Evolutionary conservation across 805 yeast genomes (phyloP).

Genomic region (Osmozyma mogii): DNA sequence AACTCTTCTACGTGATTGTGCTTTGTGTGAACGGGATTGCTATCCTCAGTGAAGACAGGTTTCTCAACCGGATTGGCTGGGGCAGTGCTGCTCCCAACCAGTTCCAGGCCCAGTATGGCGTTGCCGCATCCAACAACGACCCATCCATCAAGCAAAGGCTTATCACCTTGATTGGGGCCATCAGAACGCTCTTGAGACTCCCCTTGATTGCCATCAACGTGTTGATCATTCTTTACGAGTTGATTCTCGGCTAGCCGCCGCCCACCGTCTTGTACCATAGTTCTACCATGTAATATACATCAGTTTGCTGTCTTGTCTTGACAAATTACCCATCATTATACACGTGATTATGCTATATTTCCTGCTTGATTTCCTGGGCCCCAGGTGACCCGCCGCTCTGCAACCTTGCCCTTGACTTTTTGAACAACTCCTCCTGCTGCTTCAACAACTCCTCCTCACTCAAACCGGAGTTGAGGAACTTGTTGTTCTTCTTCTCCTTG

Average conservation of each 20-base stretch:
- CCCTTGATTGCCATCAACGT: constrained; percentile 66
- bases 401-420: constrained; percentile 61
- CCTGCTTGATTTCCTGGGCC: constrained; percentile 8
- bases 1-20: constrained; percentile 46
- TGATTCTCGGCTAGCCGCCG: constrained; percentile 60
- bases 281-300: no score
- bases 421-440: constrained; percentile 90
- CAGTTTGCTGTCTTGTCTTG: no score
- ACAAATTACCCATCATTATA: no score
- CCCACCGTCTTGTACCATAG: no score
- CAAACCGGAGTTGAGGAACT: constrained; percentile 86
- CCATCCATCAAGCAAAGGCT: constrained; percentile 48
- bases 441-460: constrained; percentile 85
- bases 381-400: constrained; percentile 26
- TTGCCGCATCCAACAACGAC: constrained; percentile 36
- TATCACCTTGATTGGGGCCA: constrained; percentile 61
- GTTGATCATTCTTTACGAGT: constrained; percentile 60
- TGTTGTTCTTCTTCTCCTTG: constrained; percentile 84
- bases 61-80: constrained; percentile 52
- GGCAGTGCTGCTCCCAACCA: constrained; percentile 15
- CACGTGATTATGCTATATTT: constrained; percentile 1
- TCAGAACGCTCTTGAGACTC: constrained; percentile 66
- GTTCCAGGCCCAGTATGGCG: constrained; percentile 21
- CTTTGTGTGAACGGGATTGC: constrained; percentile 69
- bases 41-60: constrained; percentile 72